Conservation (phyloP, 495 filamentous ascomycete species). For the Talaromyces thailandensis region DNA sequence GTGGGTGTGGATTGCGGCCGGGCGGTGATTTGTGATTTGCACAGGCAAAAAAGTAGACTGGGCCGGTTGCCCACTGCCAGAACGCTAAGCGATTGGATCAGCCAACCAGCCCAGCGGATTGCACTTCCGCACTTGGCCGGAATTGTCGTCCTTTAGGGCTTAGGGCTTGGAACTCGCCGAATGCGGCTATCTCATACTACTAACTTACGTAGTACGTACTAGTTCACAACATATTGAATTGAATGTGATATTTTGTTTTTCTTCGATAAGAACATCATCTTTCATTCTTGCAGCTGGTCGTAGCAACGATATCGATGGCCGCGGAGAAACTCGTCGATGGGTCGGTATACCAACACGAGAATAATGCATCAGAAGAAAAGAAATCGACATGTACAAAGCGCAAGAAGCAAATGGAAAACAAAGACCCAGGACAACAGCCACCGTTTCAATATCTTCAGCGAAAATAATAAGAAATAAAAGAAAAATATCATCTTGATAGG, state of each 20-base stretch:
- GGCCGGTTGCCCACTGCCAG: not conserved
- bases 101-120: conserved; percentile 5
- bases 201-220: not conserved
- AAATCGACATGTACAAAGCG: not conserved
- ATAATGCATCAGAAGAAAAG: not conserved
- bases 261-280: not conserved
- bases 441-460: not conserved
- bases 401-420: not conserved
- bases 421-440: not conserved
- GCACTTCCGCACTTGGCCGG: conserved; percentile 5
- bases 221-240: not conserved
- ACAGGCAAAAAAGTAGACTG: not conserved
- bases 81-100: conserved; percentile 8
- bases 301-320: not conserved
- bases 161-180: not conserved
- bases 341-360: not conserved
- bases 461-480: not conserved
- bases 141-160: conserved; percentile 4
- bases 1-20: not conserved
- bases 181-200: too few relatives aligned
- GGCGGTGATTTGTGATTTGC: conserved; percentile 3
- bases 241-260: not conserved
- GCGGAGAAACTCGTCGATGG: not conserved
- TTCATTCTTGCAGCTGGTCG: not conserved
- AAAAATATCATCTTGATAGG: conserved; percentile 4